phyloP scores from a whole-genome alignment of 257 asterid genomes.

The Solanum sejunctum region DNA sequence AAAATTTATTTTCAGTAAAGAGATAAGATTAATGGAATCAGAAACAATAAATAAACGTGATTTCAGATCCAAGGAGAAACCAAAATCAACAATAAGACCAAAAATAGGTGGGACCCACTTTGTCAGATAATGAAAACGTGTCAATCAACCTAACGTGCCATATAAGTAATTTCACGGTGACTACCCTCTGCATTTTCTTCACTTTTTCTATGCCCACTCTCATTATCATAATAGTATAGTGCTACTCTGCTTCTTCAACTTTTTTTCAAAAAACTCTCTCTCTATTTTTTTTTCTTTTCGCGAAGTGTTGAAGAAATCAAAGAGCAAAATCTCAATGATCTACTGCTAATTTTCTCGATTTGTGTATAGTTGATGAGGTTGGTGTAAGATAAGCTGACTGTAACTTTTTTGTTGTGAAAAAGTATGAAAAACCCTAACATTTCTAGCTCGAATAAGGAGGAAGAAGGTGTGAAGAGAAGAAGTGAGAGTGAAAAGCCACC shows the following conservation, averaged over 20 bases:
- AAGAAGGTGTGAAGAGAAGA: background rate
- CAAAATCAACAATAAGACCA: background rate
- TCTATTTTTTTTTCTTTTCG: background rate
- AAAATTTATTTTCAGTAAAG: background rate
- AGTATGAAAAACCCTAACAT: background rate
- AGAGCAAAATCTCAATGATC: background rate
- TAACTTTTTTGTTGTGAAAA: background rate
- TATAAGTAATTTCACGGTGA: background rate
- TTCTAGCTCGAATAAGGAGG: background rate
- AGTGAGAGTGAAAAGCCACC: conserved; percentile 19
- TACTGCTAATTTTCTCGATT: background rate
- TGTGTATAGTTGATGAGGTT: background rate
- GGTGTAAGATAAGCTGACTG: background rate
- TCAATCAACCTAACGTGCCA: background rate
- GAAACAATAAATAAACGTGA: background rate
- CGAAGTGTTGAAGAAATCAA: background rate
- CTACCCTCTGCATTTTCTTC: background rate
- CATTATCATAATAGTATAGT: background rate
- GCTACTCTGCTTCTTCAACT: background rate
- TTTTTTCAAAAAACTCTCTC: background rate
- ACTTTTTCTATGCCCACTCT: background rate
- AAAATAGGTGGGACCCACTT: background rate
- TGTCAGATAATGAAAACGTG: background rate
- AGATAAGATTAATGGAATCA: background rate
- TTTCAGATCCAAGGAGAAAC: background rate